Evolutionary conservation across 257 asterid genomes (phyloP), one percentile per base, ranked within the genome.

Genomic region (Coffea canephora): DNA sequence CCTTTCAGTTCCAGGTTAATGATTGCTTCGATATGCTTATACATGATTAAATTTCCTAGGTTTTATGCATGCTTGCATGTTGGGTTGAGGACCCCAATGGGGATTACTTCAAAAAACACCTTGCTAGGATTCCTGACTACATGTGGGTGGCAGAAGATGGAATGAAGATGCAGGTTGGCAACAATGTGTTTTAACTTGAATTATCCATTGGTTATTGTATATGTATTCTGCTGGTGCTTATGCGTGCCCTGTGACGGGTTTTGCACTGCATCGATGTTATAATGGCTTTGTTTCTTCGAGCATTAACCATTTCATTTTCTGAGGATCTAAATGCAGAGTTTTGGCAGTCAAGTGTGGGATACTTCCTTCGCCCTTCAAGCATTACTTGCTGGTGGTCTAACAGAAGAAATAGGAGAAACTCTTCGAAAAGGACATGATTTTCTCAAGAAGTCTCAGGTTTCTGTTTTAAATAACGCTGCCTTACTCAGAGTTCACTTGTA

Each of bases 331-430:
- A 79, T 86, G 76, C 93, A 94, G 95, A 92, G 96, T 75, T 92
- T 91, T 77, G 98, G 98, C 8, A 94, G 98, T 59, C 98, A 94
- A 83, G 77, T 90, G 71, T 94, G 97, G 98, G 98, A 94, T 82
- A 88, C 97, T 0, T 94, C 93, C 66, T 94, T 94, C 45, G 91
- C 97, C 21, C 76, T 94, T 73, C 97, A 94, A 78, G 97, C 98
- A 23, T 78, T 94, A 64, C 82, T 94, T 62, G 93, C 97, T 39
- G 84, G 92, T 86, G 86, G 86, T 77, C 31, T 94, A 76, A 81
- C 81, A 0, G 89, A 90, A 59, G 98, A 92, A 77, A 88, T 92
- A 41, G 89, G 86, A 6, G 92, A 91, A 23, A 94, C 96, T 36
- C 86, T 94, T 0, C 89, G 71, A 79, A 85, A 71, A 88, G 97